Conservation (phyloP, 2,329 filamentous ascomycete genomes). For the Fusarium nurragi region DNA sequence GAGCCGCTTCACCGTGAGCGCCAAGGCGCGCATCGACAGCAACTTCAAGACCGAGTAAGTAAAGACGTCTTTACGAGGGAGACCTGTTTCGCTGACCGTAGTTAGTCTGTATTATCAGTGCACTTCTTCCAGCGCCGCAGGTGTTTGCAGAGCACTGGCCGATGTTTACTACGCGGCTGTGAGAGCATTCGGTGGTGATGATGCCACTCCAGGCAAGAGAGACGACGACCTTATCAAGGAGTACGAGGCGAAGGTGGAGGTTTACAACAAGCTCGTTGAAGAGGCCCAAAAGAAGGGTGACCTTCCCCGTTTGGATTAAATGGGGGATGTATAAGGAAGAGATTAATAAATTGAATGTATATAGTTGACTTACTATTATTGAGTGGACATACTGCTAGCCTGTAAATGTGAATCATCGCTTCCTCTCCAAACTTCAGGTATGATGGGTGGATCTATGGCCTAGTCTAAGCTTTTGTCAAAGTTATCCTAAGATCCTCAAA, state of each 20-base stretch:
- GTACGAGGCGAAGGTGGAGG: conserved; percentile 49
- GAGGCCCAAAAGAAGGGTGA: conserved; percentile 50
- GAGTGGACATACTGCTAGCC: too few species aligned
- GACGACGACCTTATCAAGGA: conserved; percentile 42
- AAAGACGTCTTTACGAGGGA: not conserved
- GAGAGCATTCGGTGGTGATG: conserved; percentile 48
- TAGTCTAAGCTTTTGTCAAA: too few species aligned
- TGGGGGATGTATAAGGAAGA: fast-evolving
- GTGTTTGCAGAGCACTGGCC: conserved; percentile 49
- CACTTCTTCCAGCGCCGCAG: conserved; percentile 20
- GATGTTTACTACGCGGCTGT: conserved; percentile 55
- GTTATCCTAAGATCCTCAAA: too few species aligned
- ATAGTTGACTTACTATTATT: not conserved
- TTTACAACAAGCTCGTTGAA: conserved; percentile 49
- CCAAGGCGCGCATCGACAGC: conserved; percentile 57
- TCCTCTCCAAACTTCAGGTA: too few species aligned
- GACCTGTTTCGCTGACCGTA: not conserved
- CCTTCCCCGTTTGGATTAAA: conserved; percentile 33
- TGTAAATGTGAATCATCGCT: too few species aligned
- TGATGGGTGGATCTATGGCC: too few species aligned
- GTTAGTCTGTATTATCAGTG: conserved; percentile 53
- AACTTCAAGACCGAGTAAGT: conserved; percentile 60
- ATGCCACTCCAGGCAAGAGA: conserved; percentile 45
- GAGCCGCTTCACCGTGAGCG: conserved; percentile 55
- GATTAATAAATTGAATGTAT: not conserved